Evolutionary conservation across 306 rosid genomes (phyloP).

Genomic region (Senna siamea): DNA sequence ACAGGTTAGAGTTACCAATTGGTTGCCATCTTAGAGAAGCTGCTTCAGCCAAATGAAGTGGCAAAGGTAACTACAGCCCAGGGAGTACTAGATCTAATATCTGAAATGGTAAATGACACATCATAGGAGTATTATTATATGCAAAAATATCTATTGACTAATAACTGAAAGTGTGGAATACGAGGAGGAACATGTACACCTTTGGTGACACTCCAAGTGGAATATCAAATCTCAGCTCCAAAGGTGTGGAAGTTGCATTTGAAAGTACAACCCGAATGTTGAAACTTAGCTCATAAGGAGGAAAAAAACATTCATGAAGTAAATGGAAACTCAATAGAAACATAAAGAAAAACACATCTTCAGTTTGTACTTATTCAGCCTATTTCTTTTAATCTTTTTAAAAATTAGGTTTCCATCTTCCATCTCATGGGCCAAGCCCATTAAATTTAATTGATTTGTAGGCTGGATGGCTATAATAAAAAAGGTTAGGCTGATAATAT

Average conservation of each 20-base stretch:
- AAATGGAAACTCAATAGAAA: conserved; percentile 27
- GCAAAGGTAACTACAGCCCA: conserved; percentile 89
- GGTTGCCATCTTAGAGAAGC: conserved; percentile 96
- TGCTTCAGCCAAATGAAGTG: conserved; percentile 93
- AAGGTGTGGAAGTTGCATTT: conserved; percentile 73
- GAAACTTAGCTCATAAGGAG: conserved; percentile 30
- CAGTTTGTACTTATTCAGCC: conserved; percentile 56
- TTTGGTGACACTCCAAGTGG: conserved; percentile 90
- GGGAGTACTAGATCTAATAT: conserved; percentile 87
- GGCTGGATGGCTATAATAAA: no score
- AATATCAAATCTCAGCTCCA: conserved; percentile 95
- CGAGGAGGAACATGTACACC: conserved; percentile 50
- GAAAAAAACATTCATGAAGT: not conserved
- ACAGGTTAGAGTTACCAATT: conserved; percentile 76
- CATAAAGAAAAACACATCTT: conserved; percentile 25
- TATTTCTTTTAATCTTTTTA: no score
- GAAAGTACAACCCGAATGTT: conserved; percentile 77
- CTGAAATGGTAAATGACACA: conserved; percentile 49
- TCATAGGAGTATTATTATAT: conserved; percentile 23
- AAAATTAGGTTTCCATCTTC: no score
- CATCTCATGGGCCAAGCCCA: no score
- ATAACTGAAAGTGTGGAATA: conserved; percentile 13
- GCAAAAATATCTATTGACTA: conserved; percentile 3
- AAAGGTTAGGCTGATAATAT: no score
- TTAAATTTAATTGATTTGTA: no score